Percentiles rank a stretch among this genome's conserved stretches.
phyloP scores from a whole-genome alignment of 371 early-diverging fungal species.

The Mucor velutinosus region DNA sequence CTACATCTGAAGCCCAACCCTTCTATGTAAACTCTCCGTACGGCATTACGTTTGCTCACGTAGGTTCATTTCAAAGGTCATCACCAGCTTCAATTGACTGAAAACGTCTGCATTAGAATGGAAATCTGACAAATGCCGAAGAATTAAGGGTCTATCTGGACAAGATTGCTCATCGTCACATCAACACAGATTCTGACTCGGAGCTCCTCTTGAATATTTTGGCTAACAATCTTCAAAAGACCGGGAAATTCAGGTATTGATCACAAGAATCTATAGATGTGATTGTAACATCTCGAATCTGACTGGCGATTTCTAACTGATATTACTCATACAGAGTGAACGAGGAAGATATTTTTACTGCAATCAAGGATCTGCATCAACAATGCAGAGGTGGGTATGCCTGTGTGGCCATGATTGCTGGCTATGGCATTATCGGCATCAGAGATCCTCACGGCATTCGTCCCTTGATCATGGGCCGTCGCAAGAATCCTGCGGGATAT shows the following conservation, averaged over 20 bases:
- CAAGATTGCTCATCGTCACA: conserved; percentile 93
- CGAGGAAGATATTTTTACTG: conserved; percentile 95
- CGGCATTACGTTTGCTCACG: conserved; percentile 94
- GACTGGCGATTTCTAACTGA: neutral
- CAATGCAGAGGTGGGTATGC: conserved; percentile 93
- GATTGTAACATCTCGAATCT: conserved; percentile 1
- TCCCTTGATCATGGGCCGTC: conserved; percentile 89
- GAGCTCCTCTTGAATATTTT: conserved; percentile 95
- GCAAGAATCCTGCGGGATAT: conserved; percentile 54
- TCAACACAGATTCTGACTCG: conserved; percentile 98
- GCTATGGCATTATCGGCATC: conserved; percentile 88
- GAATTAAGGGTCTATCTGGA: conserved; percentile 88
- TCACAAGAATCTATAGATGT: neutral
- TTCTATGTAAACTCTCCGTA: conserved; percentile 98
- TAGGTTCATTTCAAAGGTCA: conserved; percentile 32
- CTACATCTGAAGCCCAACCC: conserved; percentile 95
- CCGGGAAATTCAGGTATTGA: conserved; percentile 84
- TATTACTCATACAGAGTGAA: conserved; percentile 64
- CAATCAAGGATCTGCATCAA: conserved; percentile 78
- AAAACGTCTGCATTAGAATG: conserved; percentile 67
- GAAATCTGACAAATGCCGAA: conserved; percentile 92
- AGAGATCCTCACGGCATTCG: conserved; percentile 96
- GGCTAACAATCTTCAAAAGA: conserved; percentile 89
- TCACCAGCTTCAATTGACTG: neutral
- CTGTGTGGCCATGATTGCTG: conserved; percentile 95